Base-by-base conservation (phyloP, 192 early-diverging fungal genomes). In the Rhizoclosmatium globosum region DNA sequence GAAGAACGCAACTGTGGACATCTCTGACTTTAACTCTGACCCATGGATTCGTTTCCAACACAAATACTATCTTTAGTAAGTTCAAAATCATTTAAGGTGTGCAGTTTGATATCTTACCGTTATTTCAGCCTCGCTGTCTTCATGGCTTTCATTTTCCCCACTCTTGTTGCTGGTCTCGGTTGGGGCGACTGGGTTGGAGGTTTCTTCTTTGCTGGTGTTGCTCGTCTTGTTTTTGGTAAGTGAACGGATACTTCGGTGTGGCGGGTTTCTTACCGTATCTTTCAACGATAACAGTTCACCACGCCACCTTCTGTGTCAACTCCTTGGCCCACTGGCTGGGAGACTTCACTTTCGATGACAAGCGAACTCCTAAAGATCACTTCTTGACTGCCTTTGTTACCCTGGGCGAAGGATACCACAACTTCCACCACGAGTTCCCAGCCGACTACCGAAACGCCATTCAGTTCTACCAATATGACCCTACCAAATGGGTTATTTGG, bases 91-190 rank as follows among this genome's bases (percentile, higher is more conserved):
- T 62, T 39, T 62, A 7, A 7, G 60, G 0, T 53, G 50, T 9
- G 21, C 6, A 62, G 53, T 56, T 80, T 59, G 42, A 19, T 59
- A 47, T 89, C 31, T 31, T 31, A n/a, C 3, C 58, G 77, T 15
- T 3, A 47, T 74, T 38, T n/a, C 31, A 73, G 69, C 58, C 9
- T 97, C 73, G 93, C 93, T 44, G 76, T 94, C 15, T 77, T 90
- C 2, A 91, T 94, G 86, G 92, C 91, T 3, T 88, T 97, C 50
- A 72, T 94, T 44, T 82, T 97, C 73, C 97, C 97, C 3, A 95
- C 91, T 13, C 62, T 91, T n/a, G 90, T 97, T 59, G 92, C 95
- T 66, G 97, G 97, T 23, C 79, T 95, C 75, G 88, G 89, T 61
- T 86, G 81, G 83, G 86, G 85, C 48, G 88, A 89, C 82, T 93